A percentile compares a stretch with the other conserved stretches of the same genome.
These are phyloP conservation scores for Nothophytophthora sp. DNA, from an alignment of 352 stramenopile genomes.

Conservation along the genomic window DNA sequence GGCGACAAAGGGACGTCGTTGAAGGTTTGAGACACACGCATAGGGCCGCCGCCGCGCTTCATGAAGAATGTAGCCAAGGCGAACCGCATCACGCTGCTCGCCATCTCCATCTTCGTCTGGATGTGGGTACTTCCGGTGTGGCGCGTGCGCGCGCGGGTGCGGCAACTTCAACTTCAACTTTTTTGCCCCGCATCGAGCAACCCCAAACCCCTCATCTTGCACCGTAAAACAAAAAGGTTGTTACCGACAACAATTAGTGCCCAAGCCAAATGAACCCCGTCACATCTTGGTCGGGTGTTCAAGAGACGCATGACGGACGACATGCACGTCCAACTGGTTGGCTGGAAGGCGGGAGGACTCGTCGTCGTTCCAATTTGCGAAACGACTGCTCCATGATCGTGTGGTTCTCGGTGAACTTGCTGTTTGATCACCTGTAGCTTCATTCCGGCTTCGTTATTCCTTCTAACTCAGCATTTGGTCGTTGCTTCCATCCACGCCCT, in stretches of 20 bases:
- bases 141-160: conserved; percentile 13
- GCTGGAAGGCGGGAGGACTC: too few relatives aligned
- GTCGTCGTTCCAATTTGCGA: background rate
- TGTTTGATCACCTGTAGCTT: background rate
- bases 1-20: conserved; percentile 2
- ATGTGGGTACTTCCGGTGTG: too few relatives aligned
- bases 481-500: too few relatives aligned
- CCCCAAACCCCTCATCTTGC: too few relatives aligned
- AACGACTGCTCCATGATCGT: background rate
- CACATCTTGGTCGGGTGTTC: too few relatives aligned
- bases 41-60: conserved; percentile 16
- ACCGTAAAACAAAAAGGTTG: too few relatives aligned
- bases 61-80: conserved; percentile 42
- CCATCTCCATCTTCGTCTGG: conserved; percentile 40
- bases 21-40: background rate
- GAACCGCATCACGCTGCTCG: conserved; percentile 34
- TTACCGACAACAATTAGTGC: too few relatives aligned
- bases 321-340: too few relatives aligned
- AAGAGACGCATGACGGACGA: too few relatives aligned
- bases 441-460: background rate
- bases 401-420: too few relatives aligned
- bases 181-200: too few relatives aligned
- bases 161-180: conserved; percentile 29
- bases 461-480: background rate
- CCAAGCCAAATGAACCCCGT: too few relatives aligned